phyloP scores from a whole-genome alignment of 148 eudicot species.

The Cornus controversa region DNA sequence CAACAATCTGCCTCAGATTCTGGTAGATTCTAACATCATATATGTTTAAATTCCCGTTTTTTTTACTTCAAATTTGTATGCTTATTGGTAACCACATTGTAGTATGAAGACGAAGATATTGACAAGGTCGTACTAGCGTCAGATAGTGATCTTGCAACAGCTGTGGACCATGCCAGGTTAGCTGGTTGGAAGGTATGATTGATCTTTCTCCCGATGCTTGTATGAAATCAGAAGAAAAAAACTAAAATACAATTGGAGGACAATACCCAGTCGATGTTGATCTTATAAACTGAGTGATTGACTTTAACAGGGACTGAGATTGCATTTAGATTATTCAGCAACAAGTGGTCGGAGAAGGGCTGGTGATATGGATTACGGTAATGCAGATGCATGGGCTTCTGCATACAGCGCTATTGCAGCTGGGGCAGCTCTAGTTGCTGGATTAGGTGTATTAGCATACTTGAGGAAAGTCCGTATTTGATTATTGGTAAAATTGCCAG shows the following conservation, averaged over 20 bases:
- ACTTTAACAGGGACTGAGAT: slow-evolving; percentile 60
- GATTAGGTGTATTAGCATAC: slow-evolving; percentile 78
- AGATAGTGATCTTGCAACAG: slow-evolving; percentile 89
- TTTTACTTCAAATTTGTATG: slow-evolving; percentile 1
- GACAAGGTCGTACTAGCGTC: slow-evolving; percentile 86
- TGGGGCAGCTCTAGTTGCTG: slow-evolving; percentile 86
- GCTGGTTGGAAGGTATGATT: slow-evolving; percentile 86
- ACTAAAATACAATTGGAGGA: too few relatives aligned
- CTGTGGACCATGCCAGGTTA: slow-evolving; percentile 86
- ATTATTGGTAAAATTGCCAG: not conserved
- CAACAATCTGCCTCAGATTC: slow-evolving; percentile 66
- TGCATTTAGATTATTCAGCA: slow-evolving; percentile 67
- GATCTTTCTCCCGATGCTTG: too few relatives aligned
- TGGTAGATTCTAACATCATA: slow-evolving; percentile 44
- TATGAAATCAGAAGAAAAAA: too few relatives aligned
- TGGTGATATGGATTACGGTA: slow-evolving; percentile 55
- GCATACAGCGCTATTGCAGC: slow-evolving; percentile 86
- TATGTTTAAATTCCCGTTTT: not conserved
- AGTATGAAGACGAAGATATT: slow-evolving; percentile 96
- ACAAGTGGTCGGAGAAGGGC: slow-evolving; percentile 43
- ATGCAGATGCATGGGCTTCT: slow-evolving; percentile 77
- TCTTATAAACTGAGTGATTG: not conserved
- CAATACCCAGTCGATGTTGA: not conserved
- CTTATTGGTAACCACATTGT: slow-evolving; percentile 19
- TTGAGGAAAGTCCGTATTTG: slow-evolving; percentile 52